phyloP scores from a whole-genome alignment of 2,329 filamentous ascomycete species.

The Aspergillus thermomutatus region DNA sequence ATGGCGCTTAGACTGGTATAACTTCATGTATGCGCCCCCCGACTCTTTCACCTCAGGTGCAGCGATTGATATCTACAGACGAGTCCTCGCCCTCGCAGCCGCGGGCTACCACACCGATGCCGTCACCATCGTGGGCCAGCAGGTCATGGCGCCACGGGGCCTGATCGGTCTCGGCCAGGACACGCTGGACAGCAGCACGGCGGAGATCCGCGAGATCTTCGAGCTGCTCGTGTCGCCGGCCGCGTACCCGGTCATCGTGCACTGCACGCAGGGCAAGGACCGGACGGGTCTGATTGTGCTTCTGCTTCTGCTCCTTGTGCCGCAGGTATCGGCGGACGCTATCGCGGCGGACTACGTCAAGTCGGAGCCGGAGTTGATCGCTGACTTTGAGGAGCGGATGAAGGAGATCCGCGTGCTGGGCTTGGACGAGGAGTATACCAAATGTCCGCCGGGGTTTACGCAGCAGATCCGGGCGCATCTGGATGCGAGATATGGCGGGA shows the following conservation, averaged over 20 bases:
- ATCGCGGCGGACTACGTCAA: slow-evolving; percentile 70
- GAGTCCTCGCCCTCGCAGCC: slow-evolving; percentile 61
- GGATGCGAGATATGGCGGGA: slow-evolving; percentile 60
- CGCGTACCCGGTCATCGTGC: slow-evolving; percentile 64
- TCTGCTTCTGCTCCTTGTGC: slow-evolving; percentile 63
- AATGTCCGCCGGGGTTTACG: slow-evolving; percentile 65
- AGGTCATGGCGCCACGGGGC: slow-evolving; percentile 70
- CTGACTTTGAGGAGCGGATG: slow-evolving; percentile 62
- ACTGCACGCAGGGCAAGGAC: slow-evolving; percentile 90
- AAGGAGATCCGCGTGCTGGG: slow-evolving; percentile 69
- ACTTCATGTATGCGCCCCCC: slow-evolving; percentile 52
- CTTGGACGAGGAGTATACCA: slow-evolving; percentile 68
- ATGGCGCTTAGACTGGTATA: slow-evolving; percentile 64
- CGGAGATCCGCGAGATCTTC: slow-evolving; percentile 67
- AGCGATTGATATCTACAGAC: slow-evolving; percentile 35
- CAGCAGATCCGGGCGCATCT: slow-evolving; percentile 57
- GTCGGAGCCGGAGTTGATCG: slow-evolving; percentile 58
- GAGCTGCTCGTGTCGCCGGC: slow-evolving; percentile 52
- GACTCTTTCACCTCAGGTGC: slow-evolving; percentile 1
- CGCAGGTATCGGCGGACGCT: slow-evolving; percentile 51
- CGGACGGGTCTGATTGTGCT: slow-evolving; percentile 70
- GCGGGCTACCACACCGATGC: slow-evolving; percentile 67
- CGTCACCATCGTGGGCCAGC: slow-evolving; percentile 63
- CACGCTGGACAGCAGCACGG: slow-evolving; percentile 64
- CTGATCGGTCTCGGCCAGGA: slow-evolving; percentile 67